A percentile compares a stretch with the other conserved stretches of the same genome.
Conservation (phyloP, 106 monocot genomes). For the Narthecium ossifragum region DNA sequence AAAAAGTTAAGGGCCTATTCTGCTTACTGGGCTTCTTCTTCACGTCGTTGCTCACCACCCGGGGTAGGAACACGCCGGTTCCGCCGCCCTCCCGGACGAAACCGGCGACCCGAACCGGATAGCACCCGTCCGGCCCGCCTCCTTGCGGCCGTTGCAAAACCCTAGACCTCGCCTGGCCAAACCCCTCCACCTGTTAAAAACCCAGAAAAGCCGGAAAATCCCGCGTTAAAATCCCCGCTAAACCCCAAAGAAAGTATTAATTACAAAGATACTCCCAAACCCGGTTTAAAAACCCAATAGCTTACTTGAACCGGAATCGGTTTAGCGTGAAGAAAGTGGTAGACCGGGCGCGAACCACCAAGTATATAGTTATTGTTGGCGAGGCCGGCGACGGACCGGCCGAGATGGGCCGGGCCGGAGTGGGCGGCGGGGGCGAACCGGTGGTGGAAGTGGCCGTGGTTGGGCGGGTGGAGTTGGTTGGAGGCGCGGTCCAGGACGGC, state of each 20-base stretch:
- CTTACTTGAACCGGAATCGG: not conserved
- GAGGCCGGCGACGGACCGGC: not conserved
- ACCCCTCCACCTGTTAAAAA: conserved; percentile 5
- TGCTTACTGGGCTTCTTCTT: conserved; percentile 2
- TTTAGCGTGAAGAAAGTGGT: not conserved
- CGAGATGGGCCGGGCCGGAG: not conserved
- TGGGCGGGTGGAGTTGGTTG: not conserved
- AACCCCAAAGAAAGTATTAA: not conserved
- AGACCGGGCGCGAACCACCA: not conserved
- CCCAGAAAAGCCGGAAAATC: not conserved
- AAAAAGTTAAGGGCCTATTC: not conserved
- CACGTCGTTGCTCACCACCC: not conserved
- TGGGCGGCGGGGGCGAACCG: not conserved
- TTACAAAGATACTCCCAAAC: not conserved
- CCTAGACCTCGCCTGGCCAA: conserved; percentile 1
- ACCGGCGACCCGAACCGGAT: not conserved
- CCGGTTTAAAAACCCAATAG: too few relatives aligned
- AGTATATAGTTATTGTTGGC: not conserved
- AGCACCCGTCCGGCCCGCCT: not conserved
- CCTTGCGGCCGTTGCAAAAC: conserved; percentile 5
- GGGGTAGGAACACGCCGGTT: conserved; percentile 10
- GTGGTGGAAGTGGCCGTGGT: too few relatives aligned
- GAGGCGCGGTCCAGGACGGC: conserved; percentile 5
- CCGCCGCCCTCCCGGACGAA: conserved; percentile 1
- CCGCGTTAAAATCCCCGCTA: too few relatives aligned